Evolutionary conservation across 2,329 filamentous ascomycete species (phyloP), one percentile per base, ranked within the genome.

Genomic region (Pyrenochaeta sp.): DNA sequence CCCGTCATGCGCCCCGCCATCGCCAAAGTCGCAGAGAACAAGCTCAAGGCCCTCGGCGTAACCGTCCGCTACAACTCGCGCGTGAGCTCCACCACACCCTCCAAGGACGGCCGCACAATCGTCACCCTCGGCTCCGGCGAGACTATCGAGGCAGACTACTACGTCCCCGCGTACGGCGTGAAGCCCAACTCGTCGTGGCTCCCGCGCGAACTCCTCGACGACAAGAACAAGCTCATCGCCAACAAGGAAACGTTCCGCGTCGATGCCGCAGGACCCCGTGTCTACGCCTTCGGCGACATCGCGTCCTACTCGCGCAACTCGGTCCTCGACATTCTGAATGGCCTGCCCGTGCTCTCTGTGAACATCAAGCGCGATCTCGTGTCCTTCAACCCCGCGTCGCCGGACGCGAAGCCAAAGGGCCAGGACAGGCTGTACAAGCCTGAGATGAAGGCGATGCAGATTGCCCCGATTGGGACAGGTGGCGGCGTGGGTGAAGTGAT

Each of bases 141-240:
- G 31, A 71, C 63, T 3, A 53, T 80, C 26, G 69, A 71, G 1
- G 72, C 75, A 2, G 81, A 84, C 53, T 48, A 81, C 17, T 83
- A 79, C 58, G 76, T 84, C 41, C 73, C 76, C 3, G 78, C 78
- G 1, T 74, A 74, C 10, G 81, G 81, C 19, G 76, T 76, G 9
- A 58, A 65, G 6, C 81, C 81, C 0, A 83, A 81, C 63, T 79
- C 75, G 14, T 69, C 67, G 7, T 84, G 76, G 60, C 65, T 85
- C 1, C 79, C 81, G 0, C 37, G 58, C 3, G 58, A 69, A 6
- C 73, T 81, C 27, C 71, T 84, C 3, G 68, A 74, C 45, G 61
- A 67, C 0, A 66, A 59, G 4, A 77, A 77, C 10, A 79, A 77
- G 62, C 75, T 85, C 30, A 67, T 68, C 18, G 78, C 75, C 6